Conservation (phyloP, 495 filamentous ascomycete genomes). For the Talaromyces ruber region DNA sequence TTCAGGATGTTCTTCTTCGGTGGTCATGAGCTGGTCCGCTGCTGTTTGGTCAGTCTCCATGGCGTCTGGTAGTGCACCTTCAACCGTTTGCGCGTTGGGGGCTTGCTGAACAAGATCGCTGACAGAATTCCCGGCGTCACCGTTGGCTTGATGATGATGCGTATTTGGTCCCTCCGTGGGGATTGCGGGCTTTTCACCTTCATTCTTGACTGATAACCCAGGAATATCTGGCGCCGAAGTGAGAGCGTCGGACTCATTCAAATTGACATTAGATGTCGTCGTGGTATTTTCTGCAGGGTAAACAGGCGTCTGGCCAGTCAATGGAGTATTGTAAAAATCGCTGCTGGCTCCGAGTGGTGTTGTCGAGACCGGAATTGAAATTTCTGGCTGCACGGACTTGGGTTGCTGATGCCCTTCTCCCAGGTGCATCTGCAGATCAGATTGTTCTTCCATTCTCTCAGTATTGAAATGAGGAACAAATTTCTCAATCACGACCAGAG, state of each 20-base stretch:
- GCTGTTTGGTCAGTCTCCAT: constrained; percentile 27
- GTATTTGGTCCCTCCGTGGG: background rate
- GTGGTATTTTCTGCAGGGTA: background rate
- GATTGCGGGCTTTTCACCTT: constrained; percentile 7
- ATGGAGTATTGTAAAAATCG: constrained; percentile 36
- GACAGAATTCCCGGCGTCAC: background rate
- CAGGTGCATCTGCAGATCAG: background rate
- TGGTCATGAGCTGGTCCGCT: constrained; percentile 9
- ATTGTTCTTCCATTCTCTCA: background rate
- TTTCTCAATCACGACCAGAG: background rate
- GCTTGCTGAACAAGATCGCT: background rate
- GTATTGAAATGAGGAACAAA: background rate
- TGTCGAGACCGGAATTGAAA: constrained; percentile 9
- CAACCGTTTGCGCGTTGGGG: background rate
- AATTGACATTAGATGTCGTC: background rate
- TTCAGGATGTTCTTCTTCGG: constrained; percentile 57
- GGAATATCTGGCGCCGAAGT: constrained; percentile 24
- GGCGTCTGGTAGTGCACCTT: constrained; percentile 9
- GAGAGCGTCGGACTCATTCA: constrained; percentile 4
- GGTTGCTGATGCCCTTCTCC: background rate
- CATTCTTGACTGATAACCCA: constrained; percentile 30
- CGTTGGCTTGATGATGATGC: background rate
- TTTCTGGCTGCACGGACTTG: background rate
- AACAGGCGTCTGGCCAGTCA: constrained; percentile 19
- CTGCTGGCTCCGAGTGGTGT: constrained; percentile 29